phyloP scores from a whole-genome alignment of 768 basidiomycete species.

The Multifurca ochricompacta region DNA sequence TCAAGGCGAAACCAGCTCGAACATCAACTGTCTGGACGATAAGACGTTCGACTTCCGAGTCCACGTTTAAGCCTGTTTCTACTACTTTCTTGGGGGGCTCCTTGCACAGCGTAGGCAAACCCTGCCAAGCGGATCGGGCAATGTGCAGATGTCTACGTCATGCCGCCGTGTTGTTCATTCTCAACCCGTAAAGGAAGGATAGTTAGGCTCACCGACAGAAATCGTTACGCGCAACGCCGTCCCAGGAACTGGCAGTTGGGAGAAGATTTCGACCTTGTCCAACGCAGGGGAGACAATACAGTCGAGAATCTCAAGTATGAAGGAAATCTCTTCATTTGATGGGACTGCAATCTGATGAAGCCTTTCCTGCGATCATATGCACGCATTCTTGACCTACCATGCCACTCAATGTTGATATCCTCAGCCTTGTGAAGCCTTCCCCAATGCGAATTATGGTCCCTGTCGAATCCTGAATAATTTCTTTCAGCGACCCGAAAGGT shows the following conservation, averaged over 20 bases:
- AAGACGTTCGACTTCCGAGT: conserved; percentile 62
- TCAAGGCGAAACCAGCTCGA: conserved; percentile 66
- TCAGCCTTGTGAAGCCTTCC: conserved; percentile 69
- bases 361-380: not conserved
- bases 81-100: conserved; percentile 49
- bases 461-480: conserved; percentile 45
- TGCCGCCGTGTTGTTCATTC: conserved; percentile 4
- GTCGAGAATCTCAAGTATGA: conserved; percentile 72
- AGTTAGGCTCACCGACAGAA: conserved; percentile 63
- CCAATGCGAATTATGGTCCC: conserved; percentile 63
- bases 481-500: not conserved
- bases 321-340: conserved; percentile 61
- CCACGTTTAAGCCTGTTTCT: conserved; percentile 49
- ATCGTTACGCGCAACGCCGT: conserved; percentile 62
- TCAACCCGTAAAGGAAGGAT: not conserved
- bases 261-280: conserved; percentile 60
- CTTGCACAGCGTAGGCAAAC: conserved; percentile 62
- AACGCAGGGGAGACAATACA: conserved; percentile 58
- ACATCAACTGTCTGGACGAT: conserved; percentile 59
- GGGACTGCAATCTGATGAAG: conserved; percentile 38
- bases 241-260: conserved; percentile 48
- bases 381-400: conserved; percentile 40
- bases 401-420: conserved; percentile 85
- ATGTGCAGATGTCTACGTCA: conserved; percentile 54
- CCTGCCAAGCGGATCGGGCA: conserved; percentile 68